These are phyloP conservation scores for Tetrastigma voinierianum DNA, from an alignment of 164 flowering plant genomes.

Conservation along the genomic window DNA sequence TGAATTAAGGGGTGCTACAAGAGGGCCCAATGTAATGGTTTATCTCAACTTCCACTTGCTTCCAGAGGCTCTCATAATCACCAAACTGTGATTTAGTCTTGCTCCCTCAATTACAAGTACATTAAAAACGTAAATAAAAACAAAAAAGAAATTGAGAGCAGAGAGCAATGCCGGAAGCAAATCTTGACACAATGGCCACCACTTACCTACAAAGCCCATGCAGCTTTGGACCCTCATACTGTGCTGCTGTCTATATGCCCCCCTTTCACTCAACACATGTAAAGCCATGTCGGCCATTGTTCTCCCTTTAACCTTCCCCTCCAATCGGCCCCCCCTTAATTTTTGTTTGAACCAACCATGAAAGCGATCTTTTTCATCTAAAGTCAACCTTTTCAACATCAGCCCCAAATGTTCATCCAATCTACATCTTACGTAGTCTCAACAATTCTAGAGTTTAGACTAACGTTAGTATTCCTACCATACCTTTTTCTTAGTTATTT, in stretches of 20 bases:
- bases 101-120: too few relatives aligned
- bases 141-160: not conserved
- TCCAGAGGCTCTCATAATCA: too few relatives aligned
- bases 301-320: conserved; percentile 4
- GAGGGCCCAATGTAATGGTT: too few relatives aligned
- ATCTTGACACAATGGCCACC: conserved; percentile 23
- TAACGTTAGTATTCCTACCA: too few relatives aligned
- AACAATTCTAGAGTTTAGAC: too few relatives aligned
- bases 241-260: conserved; percentile 24
- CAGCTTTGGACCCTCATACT: conserved; percentile 15
- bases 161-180: conserved; percentile 26
- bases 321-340: not conserved
- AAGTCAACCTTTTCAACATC: not conserved
- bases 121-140: not conserved
- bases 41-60: too few relatives aligned
- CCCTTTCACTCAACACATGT: conserved; percentile 9
- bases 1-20: too few relatives aligned
- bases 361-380: not conserved
- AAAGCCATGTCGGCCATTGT: conserved; percentile 31
- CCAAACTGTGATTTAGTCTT: not conserved
- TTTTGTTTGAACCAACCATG: not conserved
- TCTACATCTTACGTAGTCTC: too few relatives aligned
- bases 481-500: too few relatives aligned
- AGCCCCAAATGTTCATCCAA: not conserved
- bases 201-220: conserved; percentile 26